Percentiles rank a stretch among this genome's conserved stretches.
Evolutionary conservation across 345 rosid species (phyloP).

Genomic region (Zanthoxylum bungeanum): DNA sequence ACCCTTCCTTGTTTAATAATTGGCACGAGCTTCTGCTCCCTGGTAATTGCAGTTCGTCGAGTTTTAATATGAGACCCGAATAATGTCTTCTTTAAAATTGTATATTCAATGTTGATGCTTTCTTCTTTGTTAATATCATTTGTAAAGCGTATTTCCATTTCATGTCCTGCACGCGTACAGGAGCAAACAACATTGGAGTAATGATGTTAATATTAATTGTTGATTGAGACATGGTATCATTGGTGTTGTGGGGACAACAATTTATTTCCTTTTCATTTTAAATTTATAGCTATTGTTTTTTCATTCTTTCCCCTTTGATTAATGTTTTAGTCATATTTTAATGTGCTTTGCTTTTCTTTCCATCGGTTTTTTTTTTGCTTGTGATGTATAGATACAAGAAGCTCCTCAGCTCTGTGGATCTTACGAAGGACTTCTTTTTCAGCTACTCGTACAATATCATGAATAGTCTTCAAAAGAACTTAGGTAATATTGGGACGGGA

Average conservation of each 20-base stretch:
- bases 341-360: conserved; percentile 25
- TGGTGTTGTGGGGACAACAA: conserved; percentile 45
- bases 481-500: conserved; percentile 41
- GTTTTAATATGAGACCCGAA: neutral
- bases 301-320: conserved; percentile 13
- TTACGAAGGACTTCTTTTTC: conserved; percentile 94
- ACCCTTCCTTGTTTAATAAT: conserved; percentile 23
- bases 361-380: conserved; percentile 31
- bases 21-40: conserved; percentile 13
- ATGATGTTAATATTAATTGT: conserved; percentile 48
- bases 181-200: conserved; percentile 59
- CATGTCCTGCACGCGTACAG: conserved; percentile 58
- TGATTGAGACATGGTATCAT: conserved; percentile 66
- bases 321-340: conserved; percentile 26
- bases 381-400: conserved; percentile 80
- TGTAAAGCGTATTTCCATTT: conserved; percentile 50
- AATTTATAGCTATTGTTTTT: conserved; percentile 23
- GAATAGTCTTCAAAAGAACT: conserved; percentile 85
- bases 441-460: conserved; percentile 88
- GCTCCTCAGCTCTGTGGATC: conserved; percentile 90
- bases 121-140: conserved; percentile 35
- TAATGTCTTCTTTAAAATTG: neutral
- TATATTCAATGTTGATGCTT: conserved; percentile 20
- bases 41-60: conserved; percentile 19
- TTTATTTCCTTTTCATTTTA: conserved; percentile 29